Percentiles rank a stretch among this genome's conserved stretches.
phyloP scores from a whole-genome alignment of 1,284 basidiomycete genomes.

The Trichosporon sp. region DNA sequence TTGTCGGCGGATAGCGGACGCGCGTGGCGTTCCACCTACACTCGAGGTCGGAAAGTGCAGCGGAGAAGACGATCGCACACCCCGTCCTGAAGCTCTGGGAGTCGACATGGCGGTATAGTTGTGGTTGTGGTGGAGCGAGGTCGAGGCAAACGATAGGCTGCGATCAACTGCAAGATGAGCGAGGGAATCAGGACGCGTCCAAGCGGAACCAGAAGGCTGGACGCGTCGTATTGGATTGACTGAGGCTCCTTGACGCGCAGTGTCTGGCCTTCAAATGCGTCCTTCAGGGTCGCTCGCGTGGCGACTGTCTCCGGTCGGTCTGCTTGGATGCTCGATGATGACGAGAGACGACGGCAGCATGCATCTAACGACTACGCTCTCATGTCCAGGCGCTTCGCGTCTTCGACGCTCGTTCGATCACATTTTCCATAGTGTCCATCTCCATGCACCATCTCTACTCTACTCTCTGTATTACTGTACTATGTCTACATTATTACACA shows the following conservation, averaged over 20 bases:
- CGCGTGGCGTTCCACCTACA: slow-evolving; percentile 31
- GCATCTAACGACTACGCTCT: no score
- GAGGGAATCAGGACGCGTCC: not conserved
- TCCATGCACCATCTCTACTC: no score
- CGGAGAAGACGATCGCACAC: slow-evolving; percentile 33
- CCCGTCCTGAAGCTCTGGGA: slow-evolving; percentile 14
- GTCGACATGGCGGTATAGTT: no score
- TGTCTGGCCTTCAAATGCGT: not conserved
- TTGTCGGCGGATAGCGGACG: slow-evolving; percentile 3
- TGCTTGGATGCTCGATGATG: not conserved
- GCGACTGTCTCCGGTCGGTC: not conserved
- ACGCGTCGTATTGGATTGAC: not conserved
- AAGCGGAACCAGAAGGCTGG: slow-evolving; percentile 1
- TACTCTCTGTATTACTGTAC: not conserved
- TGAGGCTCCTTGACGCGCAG: no score
- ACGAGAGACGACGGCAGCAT: not conserved
- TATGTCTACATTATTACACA: slow-evolving; percentile 4
- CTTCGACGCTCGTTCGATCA: no score
- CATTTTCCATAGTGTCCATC: slow-evolving; percentile 1
- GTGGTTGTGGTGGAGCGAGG: not conserved
- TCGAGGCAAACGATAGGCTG: not conserved
- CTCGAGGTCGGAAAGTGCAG: slow-evolving; percentile 41
- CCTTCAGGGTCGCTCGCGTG: not conserved
- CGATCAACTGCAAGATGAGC: not conserved
- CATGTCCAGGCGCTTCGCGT: no score